phyloP scores from a whole-genome alignment of 176 grass and related monocot genomes.

The Aegilops tauschii region DNA sequence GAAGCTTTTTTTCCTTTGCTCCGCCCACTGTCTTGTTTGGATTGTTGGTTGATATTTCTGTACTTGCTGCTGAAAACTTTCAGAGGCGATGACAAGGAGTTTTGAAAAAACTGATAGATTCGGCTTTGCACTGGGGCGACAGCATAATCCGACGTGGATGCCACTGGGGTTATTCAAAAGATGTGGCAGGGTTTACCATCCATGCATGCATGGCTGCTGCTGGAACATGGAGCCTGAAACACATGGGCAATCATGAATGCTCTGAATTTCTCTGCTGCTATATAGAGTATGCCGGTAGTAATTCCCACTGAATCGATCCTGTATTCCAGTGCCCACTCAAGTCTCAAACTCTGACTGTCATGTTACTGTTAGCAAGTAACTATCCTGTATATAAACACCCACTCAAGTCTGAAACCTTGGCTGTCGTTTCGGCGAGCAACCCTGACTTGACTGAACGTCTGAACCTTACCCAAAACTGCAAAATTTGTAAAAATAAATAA shows the following conservation, averaged over 20 bases:
- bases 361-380: too few relatives aligned
- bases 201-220: not conserved
- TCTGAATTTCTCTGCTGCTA: not conserved
- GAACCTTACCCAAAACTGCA: not conserved
- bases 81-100: not conserved
- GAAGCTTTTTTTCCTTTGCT: not conserved
- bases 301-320: not conserved
- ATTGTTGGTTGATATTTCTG: not conserved
- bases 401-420: not conserved
- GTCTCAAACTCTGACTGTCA: not conserved
- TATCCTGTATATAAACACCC: too few relatives aligned
- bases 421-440: not conserved
- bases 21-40: not conserved
- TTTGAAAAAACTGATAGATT: not conserved
- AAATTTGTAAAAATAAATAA: too few relatives aligned
- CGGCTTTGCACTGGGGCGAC: not conserved
- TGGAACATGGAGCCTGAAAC: not conserved
- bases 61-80: not conserved
- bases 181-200: not conserved
- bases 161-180: not conserved
- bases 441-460: too few relatives aligned
- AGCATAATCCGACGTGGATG: constrained; percentile 38
- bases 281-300: not conserved
- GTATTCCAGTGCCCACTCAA: not conserved
- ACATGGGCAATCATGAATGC: not conserved